Evolutionary conservation across 148 eudicot species (phyloP).

Genomic region (Cornus florida): DNA sequence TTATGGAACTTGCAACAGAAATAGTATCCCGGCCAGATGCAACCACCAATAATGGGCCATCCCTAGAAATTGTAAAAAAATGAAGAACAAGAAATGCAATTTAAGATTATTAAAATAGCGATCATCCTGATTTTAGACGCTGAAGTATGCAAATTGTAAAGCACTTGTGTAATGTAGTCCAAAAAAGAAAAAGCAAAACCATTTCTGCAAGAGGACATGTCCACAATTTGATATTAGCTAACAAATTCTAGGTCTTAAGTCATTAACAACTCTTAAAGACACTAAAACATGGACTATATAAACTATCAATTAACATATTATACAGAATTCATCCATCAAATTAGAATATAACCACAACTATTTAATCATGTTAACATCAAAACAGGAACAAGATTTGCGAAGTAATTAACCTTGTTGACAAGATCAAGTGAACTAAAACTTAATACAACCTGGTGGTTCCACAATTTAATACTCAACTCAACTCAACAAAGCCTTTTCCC

Average conservation of each 20-base stretch:
- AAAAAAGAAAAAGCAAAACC: no score
- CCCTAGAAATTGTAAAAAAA: constrained; percentile 31
- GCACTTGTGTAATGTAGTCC: not conserved
- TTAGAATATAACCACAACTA: no score
- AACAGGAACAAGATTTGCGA: no score
- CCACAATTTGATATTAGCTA: not conserved
- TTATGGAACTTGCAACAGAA: constrained; percentile 68
- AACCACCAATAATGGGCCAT: constrained; percentile 80
- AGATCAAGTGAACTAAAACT: no score
- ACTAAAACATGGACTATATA: not conserved
- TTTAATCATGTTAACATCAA: no score
- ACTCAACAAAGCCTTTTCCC: no score
- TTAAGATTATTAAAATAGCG: no score
- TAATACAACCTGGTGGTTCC: no score
- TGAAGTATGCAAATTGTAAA: not conserved
- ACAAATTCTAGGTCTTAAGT: not conserved
- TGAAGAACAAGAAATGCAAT: not conserved
- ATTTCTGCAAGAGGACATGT: no score
- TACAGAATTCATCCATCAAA: not conserved
- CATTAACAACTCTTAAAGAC: not conserved
- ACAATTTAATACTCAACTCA: no score
- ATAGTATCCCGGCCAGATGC: constrained; percentile 90
- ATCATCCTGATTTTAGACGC: not conserved
- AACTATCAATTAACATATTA: not conserved
- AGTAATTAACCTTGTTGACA: no score